Base-by-base conservation (phyloP, 1,284 basidiomycete genomes). In the Sporisorium sorghi region DNA sequence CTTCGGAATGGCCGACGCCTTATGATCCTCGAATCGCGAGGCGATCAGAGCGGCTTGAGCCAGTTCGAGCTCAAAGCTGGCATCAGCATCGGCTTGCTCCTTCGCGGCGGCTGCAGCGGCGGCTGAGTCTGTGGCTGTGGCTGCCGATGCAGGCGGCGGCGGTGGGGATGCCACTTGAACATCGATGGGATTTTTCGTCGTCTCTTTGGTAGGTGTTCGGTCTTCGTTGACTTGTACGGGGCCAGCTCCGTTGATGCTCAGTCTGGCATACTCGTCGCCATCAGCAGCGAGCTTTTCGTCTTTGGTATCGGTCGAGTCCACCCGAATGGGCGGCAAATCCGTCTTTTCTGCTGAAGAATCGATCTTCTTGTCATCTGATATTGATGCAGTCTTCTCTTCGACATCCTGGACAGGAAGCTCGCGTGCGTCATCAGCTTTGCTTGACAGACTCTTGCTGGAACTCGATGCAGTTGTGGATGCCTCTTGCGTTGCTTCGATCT, bases 41-140 rank as follows among this genome's bases (percentile, higher is more conserved):
- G 67, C 67, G 32, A 59, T 55, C 60, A 63, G 11, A 3, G 60
- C 67, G 19, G 67, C 67, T 19, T 69, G 60, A 19, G 67, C 67
- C 56, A 63, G 10, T 37, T 62, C 60, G 11, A 30, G 32, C 32
- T 59, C 47, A 14, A 63, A 46, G 14, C 52, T 46, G 10, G 55
- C 48, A 11, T 59, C 60, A 26, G 23, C 51, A 5, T 54, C 28
- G 32, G 33, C 9, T 30, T 37, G 37, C 17, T 44, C 21, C 26
- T 15, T 32, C 4, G 28, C 39, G 24, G 15, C 23, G 19, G 23
- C 11, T 5, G 33, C 19, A 9, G 7, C n/a, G 17, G 37, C 37
- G 7, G 37, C n/a, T 2, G 35, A 4, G 15, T 5, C 21, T 35
- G n/a, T 33, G 11, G 23, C 26, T 32, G 15, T 23, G 19, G n/a